These are phyloP conservation scores for Aspergillus sp. DNA, from an alignment of 2,329 filamentous ascomycete genomes.

Conservation along the genomic window DNA sequence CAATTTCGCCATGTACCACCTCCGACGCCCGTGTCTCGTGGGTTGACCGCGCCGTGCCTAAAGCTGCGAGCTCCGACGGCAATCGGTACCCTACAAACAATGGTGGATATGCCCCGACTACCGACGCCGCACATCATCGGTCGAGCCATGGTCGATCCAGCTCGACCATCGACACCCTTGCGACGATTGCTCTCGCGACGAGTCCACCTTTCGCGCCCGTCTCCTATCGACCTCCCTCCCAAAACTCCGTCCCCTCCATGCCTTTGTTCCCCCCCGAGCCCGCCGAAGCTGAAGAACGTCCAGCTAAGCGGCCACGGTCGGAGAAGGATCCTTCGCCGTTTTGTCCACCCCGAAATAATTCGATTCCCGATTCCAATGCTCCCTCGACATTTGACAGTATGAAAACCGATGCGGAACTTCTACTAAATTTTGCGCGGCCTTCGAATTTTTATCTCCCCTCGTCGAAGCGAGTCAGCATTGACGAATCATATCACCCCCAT, in stretches of 20 bases:
- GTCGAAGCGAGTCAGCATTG: constrained; percentile 32
- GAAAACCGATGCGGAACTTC: constrained; percentile 49
- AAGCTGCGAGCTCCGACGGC: constrained; percentile 25
- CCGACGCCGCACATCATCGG: constrained; percentile 27
- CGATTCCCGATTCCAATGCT: constrained; percentile 31
- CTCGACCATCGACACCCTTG: constrained; percentile 51
- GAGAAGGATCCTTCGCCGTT: constrained; percentile 52
- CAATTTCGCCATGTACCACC: constrained; percentile 41
- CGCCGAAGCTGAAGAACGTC: constrained; percentile 44
- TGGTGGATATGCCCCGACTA: constrained; percentile 18
- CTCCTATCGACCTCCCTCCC: constrained; percentile 32
- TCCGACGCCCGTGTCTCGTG: constrained; percentile 30
- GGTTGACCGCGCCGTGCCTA: constrained; percentile 28
- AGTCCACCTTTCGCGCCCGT: constrained; percentile 45
- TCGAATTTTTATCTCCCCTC: constrained; percentile 30
- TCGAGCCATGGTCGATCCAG: constrained; percentile 45
- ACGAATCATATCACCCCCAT: constrained; percentile 29
- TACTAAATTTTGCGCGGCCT: constrained; percentile 46
- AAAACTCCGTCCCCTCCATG: constrained; percentile 22
- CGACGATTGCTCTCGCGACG: constrained; percentile 51
- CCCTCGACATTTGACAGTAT: constrained; percentile 39
- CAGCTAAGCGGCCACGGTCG: constrained; percentile 61
- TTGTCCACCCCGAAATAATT: constrained; percentile 27
- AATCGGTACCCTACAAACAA: constrained; percentile 22
- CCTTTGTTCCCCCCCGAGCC: constrained; percentile 31